Evolutionary conservation across 1,284 basidiomycete genomes (phyloP).

Genomic region (Naganishia cerealis): DNA sequence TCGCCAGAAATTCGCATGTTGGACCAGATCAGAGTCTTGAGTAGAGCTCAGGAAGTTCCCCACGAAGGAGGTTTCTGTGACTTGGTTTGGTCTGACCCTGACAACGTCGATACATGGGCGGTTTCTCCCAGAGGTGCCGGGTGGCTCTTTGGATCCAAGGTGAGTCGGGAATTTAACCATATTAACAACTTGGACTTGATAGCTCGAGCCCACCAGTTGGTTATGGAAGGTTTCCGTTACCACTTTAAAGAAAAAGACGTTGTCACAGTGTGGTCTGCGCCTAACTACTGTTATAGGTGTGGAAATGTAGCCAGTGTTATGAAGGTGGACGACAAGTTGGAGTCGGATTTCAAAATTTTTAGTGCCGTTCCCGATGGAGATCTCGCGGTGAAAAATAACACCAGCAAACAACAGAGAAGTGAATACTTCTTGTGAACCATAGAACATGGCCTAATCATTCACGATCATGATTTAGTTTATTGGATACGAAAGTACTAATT

Average conservation of each 20-base stretch:
- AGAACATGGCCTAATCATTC: no score
- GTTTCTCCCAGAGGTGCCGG: conserved; percentile 91
- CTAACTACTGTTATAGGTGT: conserved; percentile 89
- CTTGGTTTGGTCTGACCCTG: conserved; percentile 97
- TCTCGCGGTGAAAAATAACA: no score
- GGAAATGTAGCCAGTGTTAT: conserved; percentile 78
- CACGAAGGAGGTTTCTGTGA: conserved; percentile 98
- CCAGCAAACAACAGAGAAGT: no score
- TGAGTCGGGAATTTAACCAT: conserved; percentile 91
- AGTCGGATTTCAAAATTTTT: no score
- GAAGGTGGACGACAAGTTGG: conserved; percentile 59
- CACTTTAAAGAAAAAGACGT: conserved; percentile 94
- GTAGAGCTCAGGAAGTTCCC: conserved; percentile 89
- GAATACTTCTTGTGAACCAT: no score
- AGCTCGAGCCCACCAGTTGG: conserved; percentile 89
- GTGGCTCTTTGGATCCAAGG: conserved; percentile 87
- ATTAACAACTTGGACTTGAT: conserved; percentile 80
- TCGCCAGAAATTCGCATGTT: conserved; percentile 91
- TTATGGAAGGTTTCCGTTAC: conserved; percentile 95
- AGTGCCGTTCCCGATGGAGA: no score
- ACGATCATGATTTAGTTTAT: no score
- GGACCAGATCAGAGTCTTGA: conserved; percentile 87
- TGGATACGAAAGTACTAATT: no score
- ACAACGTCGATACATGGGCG: conserved; percentile 92
- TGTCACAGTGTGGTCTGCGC: conserved; percentile 96